phyloP scores from a whole-genome alignment of 2,329 filamentous ascomycete genomes.

The Botrytis elliptica region DNA sequence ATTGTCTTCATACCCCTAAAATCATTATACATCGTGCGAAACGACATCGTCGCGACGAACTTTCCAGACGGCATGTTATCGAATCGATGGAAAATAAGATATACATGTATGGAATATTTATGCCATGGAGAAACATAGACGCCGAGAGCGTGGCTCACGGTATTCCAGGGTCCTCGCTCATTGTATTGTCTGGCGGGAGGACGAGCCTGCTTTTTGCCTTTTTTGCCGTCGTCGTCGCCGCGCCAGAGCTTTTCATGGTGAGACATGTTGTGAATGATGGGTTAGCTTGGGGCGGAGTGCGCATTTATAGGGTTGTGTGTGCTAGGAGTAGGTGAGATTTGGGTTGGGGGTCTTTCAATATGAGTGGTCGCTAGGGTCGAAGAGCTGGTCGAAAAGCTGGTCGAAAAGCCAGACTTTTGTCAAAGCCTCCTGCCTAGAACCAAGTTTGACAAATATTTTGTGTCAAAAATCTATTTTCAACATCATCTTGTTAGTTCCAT shows the following conservation, averaged over 20 bases:
- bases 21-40: constrained; percentile 3
- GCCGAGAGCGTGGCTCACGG: not conserved
- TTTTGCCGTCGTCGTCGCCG: not conserved
- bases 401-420: not conserved
- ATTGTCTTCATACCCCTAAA: not conserved
- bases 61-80: not conserved
- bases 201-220: not conserved
- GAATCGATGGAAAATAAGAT: not conserved
- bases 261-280: not conserved
- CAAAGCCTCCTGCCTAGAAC: not conserved
- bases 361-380: not conserved
- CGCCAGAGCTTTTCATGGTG: too few species aligned
- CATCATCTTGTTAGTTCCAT: not conserved
- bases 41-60: not conserved
- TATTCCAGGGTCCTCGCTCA: accelerated
- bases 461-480: not conserved
- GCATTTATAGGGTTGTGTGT: not conserved
- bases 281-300: not conserved
- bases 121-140: not conserved
- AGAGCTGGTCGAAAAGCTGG: not conserved
- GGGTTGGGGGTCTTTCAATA: not conserved
- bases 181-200: not conserved
- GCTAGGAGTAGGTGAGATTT: not conserved
- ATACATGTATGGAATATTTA: not conserved
- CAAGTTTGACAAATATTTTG: not conserved